Base-by-base conservation (phyloP, 345 rosid species). In the Toxicodendron radicans region DNA sequence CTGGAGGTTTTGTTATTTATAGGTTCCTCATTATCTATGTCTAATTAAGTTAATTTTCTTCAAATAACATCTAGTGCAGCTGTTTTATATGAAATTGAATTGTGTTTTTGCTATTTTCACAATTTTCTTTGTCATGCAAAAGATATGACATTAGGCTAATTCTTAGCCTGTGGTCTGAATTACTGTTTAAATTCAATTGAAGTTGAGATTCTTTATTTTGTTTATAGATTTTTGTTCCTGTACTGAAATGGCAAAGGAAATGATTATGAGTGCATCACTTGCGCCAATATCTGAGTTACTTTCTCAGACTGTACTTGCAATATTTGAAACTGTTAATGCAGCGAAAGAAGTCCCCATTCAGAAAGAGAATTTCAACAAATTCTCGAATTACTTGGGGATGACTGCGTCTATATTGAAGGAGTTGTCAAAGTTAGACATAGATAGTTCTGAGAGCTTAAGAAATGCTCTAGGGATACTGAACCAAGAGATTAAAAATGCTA, bases 301-400 rank as follows among this genome's bases (percentile, higher is more conserved):
- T 48, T 78, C 81, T 21, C 81, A 73, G 46, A 69, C 38, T 41
- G 33, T 65, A 11, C 13, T 69, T 27, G 58, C 75, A 17, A 57
- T 73, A 63, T 52, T 56, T 56, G 81, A 78, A 51, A 68, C 74
- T 32, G 63, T 68, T 20, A 64, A 69, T 45, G 69, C 81, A 10
- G 74, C 75, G 7, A 64, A 69, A 61, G 23, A 30, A 56, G 78
- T 73, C 18, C 21, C 43, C 1, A 57, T 66, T 57, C 78, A 74
- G 74, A 64, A n/a, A 35, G 74, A 78, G 12, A 62, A 33, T 73
- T 68, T 78, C n/a, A 43, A 68, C 43, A 78, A 62, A 53, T 78
- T 78, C 53, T 78, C 70, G 10, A 73, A 70, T 46, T 78, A 68
- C 66, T 30, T 78, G 58, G 81, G 69, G 66, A 68, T 66, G 60